Conservation (phyloP, 768 basidiomycete genomes). For the Amanita jacksonii region DNA sequence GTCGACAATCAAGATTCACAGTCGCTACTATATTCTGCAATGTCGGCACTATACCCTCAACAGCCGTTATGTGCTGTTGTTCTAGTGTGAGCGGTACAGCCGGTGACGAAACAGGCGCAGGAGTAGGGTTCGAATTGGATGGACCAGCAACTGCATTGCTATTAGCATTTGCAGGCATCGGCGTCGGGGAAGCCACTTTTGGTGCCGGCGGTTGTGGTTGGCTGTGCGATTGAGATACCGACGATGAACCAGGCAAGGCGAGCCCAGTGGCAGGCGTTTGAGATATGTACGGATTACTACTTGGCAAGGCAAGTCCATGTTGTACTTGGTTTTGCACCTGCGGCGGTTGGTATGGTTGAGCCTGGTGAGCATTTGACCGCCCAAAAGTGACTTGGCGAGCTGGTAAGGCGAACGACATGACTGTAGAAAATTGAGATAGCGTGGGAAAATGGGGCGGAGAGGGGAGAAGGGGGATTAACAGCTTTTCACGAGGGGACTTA, state of each 20-base stretch:
- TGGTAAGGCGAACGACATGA: slow-evolving; percentile 58
- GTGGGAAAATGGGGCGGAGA: slow-evolving; percentile 33
- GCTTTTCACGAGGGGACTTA: slow-evolving; percentile 25
- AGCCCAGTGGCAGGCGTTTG: slow-evolving; percentile 28
- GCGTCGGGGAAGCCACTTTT: slow-evolving; percentile 15
- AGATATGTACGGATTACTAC: slow-evolving; percentile 39
- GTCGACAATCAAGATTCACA: slow-evolving; percentile 92
- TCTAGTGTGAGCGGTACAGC: slow-evolving; percentile 73
- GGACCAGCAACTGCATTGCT: slow-evolving; percentile 45
- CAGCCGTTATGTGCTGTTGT: slow-evolving; percentile 92
- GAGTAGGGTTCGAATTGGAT: slow-evolving; percentile 38
- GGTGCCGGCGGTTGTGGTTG: slow-evolving; percentile 23
- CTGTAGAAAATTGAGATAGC: slow-evolving; percentile 23
- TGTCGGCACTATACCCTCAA: slow-evolving; percentile 97
- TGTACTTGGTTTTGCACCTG: slow-evolving; percentile 35
- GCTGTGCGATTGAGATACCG: slow-evolving; percentile 47
- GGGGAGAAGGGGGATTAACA: slow-evolving; percentile 22
- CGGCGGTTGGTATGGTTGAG: slow-evolving; percentile 30
- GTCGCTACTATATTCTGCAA: slow-evolving; percentile 99
- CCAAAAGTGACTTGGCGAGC: slow-evolving; percentile 75
- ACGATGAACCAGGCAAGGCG: slow-evolving; percentile 44
- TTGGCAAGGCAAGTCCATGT: slow-evolving; percentile 48
- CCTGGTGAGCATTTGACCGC: slow-evolving; percentile 43
- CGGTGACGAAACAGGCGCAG: slow-evolving; percentile 49
- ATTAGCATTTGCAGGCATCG: slow-evolving; percentile 12